Percentiles rank a stretch among this genome's conserved stretches.
These are phyloP conservation scores for Ogataea trehalophila DNA, from an alignment of 805 yeast species.

Conservation along the genomic window DNA sequence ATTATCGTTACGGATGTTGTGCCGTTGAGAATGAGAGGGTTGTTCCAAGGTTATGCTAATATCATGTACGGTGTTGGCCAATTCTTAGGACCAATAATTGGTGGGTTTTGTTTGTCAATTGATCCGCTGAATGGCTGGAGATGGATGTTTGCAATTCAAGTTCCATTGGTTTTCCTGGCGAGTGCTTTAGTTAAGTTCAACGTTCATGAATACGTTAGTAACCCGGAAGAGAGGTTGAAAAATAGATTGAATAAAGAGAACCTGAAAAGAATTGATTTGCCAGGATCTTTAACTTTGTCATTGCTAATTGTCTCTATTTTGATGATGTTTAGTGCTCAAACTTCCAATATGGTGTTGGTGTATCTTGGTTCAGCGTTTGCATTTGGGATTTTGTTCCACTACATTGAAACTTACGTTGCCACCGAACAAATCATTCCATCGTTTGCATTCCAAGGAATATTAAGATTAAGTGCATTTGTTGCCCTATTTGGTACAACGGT, in stretches of 20 bases:
- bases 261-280: conserved; percentile 34
- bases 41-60: conserved; percentile 48
- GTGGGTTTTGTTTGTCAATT: conserved; percentile 34
- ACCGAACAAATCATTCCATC: conserved; percentile 38
- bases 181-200: conserved; percentile 21
- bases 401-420: conserved; percentile 33
- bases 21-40: conserved; percentile 47
- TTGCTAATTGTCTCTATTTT: conserved; percentile 31
- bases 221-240: conserved; percentile 19
- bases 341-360: conserved; percentile 4
- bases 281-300: conserved; percentile 36
- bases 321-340: conserved; percentile 28
- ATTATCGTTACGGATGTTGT: conserved; percentile 54
- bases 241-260: conserved; percentile 32
- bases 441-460: conserved; percentile 32
- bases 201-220: conserved; percentile 30
- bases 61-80: conserved; percentile 36
- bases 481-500: conserved; percentile 36
- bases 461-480: conserved; percentile 34
- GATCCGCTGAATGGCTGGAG: conserved; percentile 38
- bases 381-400: conserved; percentile 21
- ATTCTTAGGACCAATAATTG: conserved; percentile 40
- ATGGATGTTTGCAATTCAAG: conserved; percentile 39
- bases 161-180: conserved; percentile 33
- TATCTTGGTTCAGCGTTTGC: conserved; percentile 11